Percentiles rank a stretch among this genome's conserved stretches.
These are phyloP conservation scores for Cyberlindnera americana DNA, from an alignment of 805 yeast species.

Conservation along the genomic window DNA sequence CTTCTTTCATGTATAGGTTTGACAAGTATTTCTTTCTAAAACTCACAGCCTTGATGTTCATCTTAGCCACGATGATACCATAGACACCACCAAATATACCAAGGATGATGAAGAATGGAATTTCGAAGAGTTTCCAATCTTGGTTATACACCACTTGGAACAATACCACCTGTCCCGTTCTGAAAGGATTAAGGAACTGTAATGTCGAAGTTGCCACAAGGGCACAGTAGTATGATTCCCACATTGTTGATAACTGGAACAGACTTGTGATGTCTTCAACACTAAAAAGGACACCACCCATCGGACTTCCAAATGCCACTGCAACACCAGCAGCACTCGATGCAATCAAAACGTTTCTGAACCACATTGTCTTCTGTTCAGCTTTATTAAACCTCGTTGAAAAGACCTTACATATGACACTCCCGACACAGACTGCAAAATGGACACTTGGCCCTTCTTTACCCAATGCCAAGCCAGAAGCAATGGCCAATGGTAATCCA, in stretches of 20 bases:
- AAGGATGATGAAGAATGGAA: constrained; percentile 70
- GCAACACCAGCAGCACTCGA: constrained; percentile 98
- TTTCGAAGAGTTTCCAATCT: constrained; percentile 82
- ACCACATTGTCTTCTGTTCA: constrained; percentile 16
- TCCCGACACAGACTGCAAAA: constrained; percentile 94
- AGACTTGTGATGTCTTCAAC: constrained; percentile 84
- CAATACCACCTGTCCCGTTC: constrained; percentile 91
- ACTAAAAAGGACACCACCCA: constrained; percentile 92
- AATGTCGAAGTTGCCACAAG: constrained; percentile 80
- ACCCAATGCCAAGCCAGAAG: constrained; percentile 91
- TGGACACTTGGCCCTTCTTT: constrained; percentile 99
- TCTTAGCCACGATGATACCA: constrained; percentile 73
- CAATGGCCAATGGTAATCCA: constrained; percentile 85
- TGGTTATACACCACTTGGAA: constrained; percentile 88
- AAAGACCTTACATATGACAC: constrained; percentile 29
- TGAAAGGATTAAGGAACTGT: constrained; percentile 81
- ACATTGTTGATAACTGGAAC: constrained; percentile 73
- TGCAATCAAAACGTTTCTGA: constrained; percentile 55
- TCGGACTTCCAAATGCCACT: constrained; percentile 95
- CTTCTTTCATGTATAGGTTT: constrained; percentile 64
- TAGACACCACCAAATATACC: constrained; percentile 92
- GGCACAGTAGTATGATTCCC: constrained; percentile 91
- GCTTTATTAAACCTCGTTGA: constrained; percentile 15
- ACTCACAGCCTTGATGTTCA: constrained; percentile 70
- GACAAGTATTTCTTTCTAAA: constrained; percentile 68